Evolutionary conservation across 2,329 filamentous ascomycete genomes (phyloP).

Genomic region (Aspergillus fischeri): DNA sequence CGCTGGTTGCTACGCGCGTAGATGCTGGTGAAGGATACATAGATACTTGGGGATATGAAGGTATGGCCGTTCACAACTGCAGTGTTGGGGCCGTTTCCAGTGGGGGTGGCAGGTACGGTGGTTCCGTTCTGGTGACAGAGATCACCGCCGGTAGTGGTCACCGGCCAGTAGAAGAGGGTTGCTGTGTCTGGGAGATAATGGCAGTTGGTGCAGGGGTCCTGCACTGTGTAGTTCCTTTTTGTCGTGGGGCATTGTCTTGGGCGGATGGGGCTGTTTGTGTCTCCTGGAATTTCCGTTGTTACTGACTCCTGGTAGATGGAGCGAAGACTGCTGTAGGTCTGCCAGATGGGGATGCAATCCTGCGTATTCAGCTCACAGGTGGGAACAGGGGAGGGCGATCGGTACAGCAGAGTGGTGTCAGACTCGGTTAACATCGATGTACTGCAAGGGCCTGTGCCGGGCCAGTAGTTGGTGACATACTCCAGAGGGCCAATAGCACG

Average conservation of each 20-base stretch:
- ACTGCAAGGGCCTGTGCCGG: constrained; percentile 16
- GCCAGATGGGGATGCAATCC: constrained; percentile 21
- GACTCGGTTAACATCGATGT: constrained; percentile 3
- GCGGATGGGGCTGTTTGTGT: constrained; percentile 17
- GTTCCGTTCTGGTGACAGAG: constrained; percentile 18
- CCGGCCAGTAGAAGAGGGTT: constrained; percentile 24
- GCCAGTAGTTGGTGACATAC: constrained; percentile 13
- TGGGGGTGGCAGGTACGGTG: constrained; percentile 13
- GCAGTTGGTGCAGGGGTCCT: constrained; percentile 16
- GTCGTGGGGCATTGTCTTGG: constrained; percentile 14
- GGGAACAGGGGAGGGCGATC: constrained; percentile 3
- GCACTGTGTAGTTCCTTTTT: constrained; percentile 10
- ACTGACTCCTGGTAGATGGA: constrained; percentile 6
- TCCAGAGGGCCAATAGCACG: constrained; percentile 18
- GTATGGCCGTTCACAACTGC: constrained; percentile 17
- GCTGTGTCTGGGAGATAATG: constrained; percentile 19
- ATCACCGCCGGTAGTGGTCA: constrained; percentile 14
- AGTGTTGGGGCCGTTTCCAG: constrained; percentile 13
- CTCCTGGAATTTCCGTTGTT: constrained; percentile 8
- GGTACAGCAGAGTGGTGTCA: constrained; percentile 5
- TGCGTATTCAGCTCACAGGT: constrained; percentile 11
- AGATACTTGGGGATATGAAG: constrained; percentile 18
- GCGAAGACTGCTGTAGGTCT: constrained; percentile 12
- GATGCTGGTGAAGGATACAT: constrained; percentile 21
- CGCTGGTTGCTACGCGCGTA: constrained; percentile 19